These are phyloP conservation scores for Talaromyces nanjingensis DNA, from an alignment of 495 filamentous ascomycete species.

Conservation along the genomic window DNA sequence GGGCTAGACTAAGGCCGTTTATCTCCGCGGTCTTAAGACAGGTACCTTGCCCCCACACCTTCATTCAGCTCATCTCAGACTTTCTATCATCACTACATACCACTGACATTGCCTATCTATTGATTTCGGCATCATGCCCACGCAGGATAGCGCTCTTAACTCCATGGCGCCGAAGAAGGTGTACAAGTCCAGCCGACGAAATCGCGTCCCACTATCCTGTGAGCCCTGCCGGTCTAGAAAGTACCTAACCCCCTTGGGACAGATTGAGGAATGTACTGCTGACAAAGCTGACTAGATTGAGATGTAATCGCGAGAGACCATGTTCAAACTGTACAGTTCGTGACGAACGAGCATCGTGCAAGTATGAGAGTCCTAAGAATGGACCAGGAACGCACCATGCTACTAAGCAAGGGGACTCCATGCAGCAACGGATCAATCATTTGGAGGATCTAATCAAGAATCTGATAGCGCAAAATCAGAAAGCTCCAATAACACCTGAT, in stretches of 20 bases:
- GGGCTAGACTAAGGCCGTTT: neutral
- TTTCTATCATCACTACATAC: neutral
- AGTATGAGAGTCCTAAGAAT: conserved; percentile 2
- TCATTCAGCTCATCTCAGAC: neutral
- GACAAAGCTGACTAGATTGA: neutral
- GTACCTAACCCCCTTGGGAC: neutral
- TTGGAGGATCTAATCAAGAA: conserved; percentile 6
- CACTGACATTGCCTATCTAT: neutral
- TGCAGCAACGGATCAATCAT: conserved; percentile 8
- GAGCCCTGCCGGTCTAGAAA: conserved; percentile 7
- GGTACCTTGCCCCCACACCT: neutral
- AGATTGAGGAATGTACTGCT: neutral
- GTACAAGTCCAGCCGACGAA: conserved; percentile 5
- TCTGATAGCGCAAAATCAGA: neutral
- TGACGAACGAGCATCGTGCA: conserved; percentile 4
- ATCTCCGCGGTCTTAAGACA: neutral
- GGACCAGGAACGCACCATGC: neutral
- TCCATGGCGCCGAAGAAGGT: neutral
- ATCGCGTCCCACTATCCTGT: conserved; percentile 9
- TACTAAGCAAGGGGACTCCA: neutral
- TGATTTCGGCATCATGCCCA: neutral
- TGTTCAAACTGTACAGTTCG: conserved; percentile 4
- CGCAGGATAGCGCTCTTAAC: neutral
- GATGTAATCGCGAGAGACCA: conserved; percentile 7
- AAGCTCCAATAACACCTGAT: neutral